Percentiles rank a stretch among this genome's conserved stretches.
Evolutionary conservation across 768 basidiomycete genomes (phyloP).

Genomic region (Tephrocybe rancida): DNA sequence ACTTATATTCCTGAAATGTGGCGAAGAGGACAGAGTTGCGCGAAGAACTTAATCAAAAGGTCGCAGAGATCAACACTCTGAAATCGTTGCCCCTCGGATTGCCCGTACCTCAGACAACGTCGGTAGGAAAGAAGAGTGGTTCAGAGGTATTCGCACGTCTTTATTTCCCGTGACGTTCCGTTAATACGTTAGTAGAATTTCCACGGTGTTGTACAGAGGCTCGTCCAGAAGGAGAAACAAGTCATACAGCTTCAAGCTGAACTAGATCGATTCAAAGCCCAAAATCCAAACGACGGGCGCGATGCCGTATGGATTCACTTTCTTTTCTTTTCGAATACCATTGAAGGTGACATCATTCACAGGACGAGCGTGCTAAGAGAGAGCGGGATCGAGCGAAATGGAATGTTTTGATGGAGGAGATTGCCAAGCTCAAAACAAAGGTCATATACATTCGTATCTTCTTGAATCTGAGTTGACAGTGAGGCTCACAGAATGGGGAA

Average conservation of each 20-base stretch:
- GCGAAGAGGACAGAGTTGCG: constrained; percentile 51
- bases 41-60: constrained; percentile 58
- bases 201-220: constrained; percentile 75
- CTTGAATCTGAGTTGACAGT: constrained; percentile 4
- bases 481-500: constrained; percentile 48
- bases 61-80: constrained; percentile 69
- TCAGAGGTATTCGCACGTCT: constrained; percentile 48
- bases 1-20: constrained; percentile 1
- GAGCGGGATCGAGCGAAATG: constrained; percentile 78
- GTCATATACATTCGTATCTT: constrained; percentile 34
- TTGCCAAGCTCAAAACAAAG: constrained; percentile 68
- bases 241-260: constrained; percentile 74
- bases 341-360: background rate
- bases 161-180: constrained; percentile 1
- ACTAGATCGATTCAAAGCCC: constrained; percentile 60
- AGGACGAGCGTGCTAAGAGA: constrained; percentile 76
- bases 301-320: constrained; percentile 56
- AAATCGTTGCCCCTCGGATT: constrained; percentile 49
- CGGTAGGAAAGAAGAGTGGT: constrained; percentile 53
- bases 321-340: background rate
- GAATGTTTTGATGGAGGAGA: constrained; percentile 74
- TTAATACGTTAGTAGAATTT: constrained; percentile 46
- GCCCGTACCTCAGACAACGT: constrained; percentile 37
- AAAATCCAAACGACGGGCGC: constrained; percentile 55
- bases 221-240: constrained; percentile 86